phyloP scores from a whole-genome alignment of 352 stramenopile species.

The Pythium graminicola region DNA sequence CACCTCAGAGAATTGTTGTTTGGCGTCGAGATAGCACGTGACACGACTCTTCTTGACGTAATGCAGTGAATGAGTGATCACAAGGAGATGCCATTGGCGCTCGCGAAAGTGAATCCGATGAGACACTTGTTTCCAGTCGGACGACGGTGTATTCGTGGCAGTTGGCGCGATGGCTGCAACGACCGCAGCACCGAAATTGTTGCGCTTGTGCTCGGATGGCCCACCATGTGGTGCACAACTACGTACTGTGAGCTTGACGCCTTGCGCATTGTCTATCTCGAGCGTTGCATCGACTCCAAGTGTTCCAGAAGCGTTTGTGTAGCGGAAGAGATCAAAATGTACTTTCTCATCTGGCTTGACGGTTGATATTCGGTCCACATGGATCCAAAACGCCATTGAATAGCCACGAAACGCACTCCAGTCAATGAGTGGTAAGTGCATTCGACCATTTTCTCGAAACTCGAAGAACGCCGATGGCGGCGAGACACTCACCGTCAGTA shows the following conservation, averaged over 20 bases:
- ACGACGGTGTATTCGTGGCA: slow-evolving; percentile 9
- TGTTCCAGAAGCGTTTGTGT: slow-evolving; percentile 60
- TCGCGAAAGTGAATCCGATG: slow-evolving; percentile 30
- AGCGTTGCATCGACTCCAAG: slow-evolving; percentile 65
- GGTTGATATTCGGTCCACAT: slow-evolving; percentile 17
- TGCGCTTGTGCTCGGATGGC: slow-evolving; percentile 27
- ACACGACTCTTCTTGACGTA: slow-evolving; percentile 86
- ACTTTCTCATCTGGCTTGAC: not conserved
- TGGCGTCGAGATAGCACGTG: slow-evolving; percentile 58
- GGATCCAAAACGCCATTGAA: slow-evolving; percentile 70
- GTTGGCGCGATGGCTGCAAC: slow-evolving; percentile 24
- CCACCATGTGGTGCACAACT: slow-evolving; percentile 37
- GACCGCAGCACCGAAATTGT: slow-evolving; percentile 30
- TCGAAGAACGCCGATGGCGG: slow-evolving; percentile 60
- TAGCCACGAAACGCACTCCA: slow-evolving; percentile 77
- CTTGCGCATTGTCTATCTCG: slow-evolving; percentile 35
- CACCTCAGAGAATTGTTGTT: slow-evolving; percentile 53
- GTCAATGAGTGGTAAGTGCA: slow-evolving; percentile 71
- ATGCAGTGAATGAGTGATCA: slow-evolving; percentile 70
- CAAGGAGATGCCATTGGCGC: slow-evolving; percentile 62
- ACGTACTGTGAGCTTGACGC: slow-evolving; percentile 39
- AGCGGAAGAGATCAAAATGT: slow-evolving; percentile 62
- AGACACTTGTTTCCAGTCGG: slow-evolving; percentile 44
- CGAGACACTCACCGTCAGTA: slow-evolving; percentile 23
- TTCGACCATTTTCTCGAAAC: slow-evolving; percentile 52